Evolutionary conservation across 2,329 filamentous ascomycete genomes (phyloP).

Genomic region (Botrytis porri): DNA sequence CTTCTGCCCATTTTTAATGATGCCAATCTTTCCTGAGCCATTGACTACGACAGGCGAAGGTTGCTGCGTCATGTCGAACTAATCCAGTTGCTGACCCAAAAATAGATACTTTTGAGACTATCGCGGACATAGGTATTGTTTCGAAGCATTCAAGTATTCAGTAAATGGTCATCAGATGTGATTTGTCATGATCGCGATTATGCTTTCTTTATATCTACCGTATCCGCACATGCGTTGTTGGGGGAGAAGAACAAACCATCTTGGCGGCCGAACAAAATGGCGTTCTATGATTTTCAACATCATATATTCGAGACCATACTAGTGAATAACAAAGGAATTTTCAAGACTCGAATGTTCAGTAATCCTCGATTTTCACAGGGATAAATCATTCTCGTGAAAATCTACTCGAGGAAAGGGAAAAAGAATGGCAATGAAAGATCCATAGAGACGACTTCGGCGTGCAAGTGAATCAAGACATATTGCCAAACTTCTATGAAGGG

Average conservation of each 20-base stretch:
- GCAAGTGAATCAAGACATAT: background rate
- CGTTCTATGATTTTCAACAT: background rate
- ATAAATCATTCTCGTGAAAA: background rate
- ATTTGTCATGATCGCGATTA: background rate
- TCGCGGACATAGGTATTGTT: background rate
- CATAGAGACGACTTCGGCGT: background rate
- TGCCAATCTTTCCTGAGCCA: background rate
- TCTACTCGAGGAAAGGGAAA: background rate
- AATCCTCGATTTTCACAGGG: background rate
- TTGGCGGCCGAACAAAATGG: background rate
- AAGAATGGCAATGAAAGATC: background rate
- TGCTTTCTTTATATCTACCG: background rate
- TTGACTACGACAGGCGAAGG: background rate
- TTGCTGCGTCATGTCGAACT: background rate
- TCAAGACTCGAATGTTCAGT: background rate
- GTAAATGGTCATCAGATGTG: background rate
- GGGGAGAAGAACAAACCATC: background rate
- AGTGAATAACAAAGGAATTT: background rate
- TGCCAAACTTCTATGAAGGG: background rate
- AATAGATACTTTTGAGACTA: background rate
- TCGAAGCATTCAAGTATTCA: background rate
- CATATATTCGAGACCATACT: background rate
- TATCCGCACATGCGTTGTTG: background rate
- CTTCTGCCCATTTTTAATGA: background rate
- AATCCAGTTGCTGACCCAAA: background rate